Percentiles rank a stretch among this genome's conserved stretches.
Conservation (phyloP, 345 rosid species). For the Salix arbutifolia region DNA sequence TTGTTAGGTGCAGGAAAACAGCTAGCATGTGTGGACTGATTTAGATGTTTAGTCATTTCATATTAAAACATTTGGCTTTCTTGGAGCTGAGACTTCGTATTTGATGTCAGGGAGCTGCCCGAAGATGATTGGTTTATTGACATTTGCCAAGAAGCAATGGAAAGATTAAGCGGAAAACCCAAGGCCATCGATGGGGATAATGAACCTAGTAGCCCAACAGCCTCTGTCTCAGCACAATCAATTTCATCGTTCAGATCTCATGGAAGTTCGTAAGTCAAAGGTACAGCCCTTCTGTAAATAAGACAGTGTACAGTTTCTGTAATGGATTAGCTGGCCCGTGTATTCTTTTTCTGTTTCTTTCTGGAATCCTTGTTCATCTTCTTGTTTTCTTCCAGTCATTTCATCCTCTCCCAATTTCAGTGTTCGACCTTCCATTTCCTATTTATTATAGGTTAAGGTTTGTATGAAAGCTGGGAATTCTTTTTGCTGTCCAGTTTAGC, state of each 20-base stretch:
- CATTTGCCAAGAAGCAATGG: constrained; percentile 73
- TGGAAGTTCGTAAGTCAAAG: constrained; percentile 55
- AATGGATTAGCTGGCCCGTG: constrained; percentile 15
- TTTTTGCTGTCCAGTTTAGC: background rate
- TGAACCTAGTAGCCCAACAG: constrained; percentile 85
- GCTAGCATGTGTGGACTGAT: background rate
- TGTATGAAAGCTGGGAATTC: constrained; percentile 11
- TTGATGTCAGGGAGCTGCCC: constrained; percentile 62
- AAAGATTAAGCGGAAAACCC: constrained; percentile 77
- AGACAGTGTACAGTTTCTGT: constrained; percentile 14
- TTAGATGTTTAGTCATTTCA: background rate
- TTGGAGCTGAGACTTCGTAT: background rate
- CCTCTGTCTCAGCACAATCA: constrained; percentile 94
- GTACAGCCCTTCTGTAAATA: constrained; percentile 32
- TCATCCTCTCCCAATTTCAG: background rate
- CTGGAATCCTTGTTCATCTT: background rate
- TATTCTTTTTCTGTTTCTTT: background rate
- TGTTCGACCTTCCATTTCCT: background rate
- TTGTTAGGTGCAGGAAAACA: background rate
- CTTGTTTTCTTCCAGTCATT: background rate
- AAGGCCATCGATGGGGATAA: constrained; percentile 74
- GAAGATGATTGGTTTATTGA: constrained; percentile 92
- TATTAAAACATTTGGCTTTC: constrained; percentile 1
- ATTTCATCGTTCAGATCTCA: constrained; percentile 89
- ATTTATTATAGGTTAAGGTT: constrained; percentile 1